phyloP scores from a whole-genome alignment of 495 filamentous ascomycete genomes.

The Pyronema domesticum region DNA sequence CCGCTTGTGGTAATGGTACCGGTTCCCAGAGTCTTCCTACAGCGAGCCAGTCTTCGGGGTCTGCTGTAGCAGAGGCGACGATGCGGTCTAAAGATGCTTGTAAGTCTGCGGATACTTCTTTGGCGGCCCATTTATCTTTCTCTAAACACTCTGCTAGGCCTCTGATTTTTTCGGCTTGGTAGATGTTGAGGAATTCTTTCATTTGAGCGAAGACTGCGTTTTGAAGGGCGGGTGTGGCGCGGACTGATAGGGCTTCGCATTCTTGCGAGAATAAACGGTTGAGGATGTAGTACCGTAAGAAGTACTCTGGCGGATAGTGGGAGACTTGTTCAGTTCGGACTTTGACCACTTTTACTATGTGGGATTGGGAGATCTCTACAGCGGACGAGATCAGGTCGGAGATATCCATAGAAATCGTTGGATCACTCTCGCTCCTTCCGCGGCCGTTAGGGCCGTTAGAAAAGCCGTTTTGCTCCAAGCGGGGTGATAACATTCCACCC shows the following conservation, averaged over 20 bases:
- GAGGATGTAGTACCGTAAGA: slow-evolving; percentile 81
- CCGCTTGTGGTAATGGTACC: slow-evolving; percentile 5
- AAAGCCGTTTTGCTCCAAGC: slow-evolving; percentile 22
- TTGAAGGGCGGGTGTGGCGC: slow-evolving; percentile 67
- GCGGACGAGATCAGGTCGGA: slow-evolving; percentile 85
- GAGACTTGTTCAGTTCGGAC: slow-evolving; percentile 54
- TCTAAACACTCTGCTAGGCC: slow-evolving; percentile 71
- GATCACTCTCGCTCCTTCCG: slow-evolving; percentile 3
- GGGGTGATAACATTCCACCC: slow-evolving; percentile 23
- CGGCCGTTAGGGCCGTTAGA: slow-evolving; percentile 4
- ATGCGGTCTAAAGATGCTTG: slow-evolving; percentile 46
- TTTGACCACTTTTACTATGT: slow-evolving; percentile 78
- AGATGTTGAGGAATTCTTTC: slow-evolving; percentile 61
- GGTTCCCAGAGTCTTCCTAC: slow-evolving; percentile 52
- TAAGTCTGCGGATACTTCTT: slow-evolving; percentile 59
- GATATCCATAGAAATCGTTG: slow-evolving; percentile 44
- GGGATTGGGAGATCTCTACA: slow-evolving; percentile 80
- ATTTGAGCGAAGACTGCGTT: slow-evolving; percentile 83
- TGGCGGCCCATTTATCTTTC: slow-evolving; percentile 73
- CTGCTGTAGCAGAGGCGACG: slow-evolving; percentile 60
- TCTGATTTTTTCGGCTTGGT: slow-evolving; percentile 61
- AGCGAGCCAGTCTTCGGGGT: slow-evolving; percentile 55
- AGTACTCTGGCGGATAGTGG: slow-evolving; percentile 27
- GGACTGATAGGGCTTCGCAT: slow-evolving; percentile 86
- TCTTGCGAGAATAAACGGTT: slow-evolving; percentile 92